These are phyloP conservation scores for Oryza nivara DNA, from an alignment of 176 grass and related monocot species.

Conservation along the genomic window DNA sequence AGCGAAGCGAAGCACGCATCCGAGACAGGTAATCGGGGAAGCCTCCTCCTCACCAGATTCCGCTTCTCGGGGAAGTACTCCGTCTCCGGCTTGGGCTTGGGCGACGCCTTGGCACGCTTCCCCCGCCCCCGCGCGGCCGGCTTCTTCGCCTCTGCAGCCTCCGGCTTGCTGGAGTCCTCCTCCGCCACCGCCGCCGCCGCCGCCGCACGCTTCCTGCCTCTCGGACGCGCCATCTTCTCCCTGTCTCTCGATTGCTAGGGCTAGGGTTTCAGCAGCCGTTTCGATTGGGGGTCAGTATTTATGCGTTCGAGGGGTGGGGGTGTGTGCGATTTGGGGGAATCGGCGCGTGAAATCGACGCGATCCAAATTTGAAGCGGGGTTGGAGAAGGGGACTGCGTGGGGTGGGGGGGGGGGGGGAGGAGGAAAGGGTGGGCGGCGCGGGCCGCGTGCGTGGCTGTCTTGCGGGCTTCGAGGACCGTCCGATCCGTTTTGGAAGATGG, in stretches of 20 bases:
- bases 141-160: slow-evolving; percentile 14
- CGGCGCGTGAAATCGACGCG: slow-evolving; percentile 56
- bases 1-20: background rate
- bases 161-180: slow-evolving; percentile 20
- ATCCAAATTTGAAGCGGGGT: slow-evolving; percentile 69
- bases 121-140: slow-evolving; percentile 17
- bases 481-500: background rate
- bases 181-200: slow-evolving; percentile 25
- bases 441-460: background rate
- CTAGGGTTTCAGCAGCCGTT: slow-evolving; percentile 43
- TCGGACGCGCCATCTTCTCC: slow-evolving; percentile 43
- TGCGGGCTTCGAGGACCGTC: slow-evolving; percentile 1
- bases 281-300: slow-evolving; percentile 16
- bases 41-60: slow-evolving; percentile 54
- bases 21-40: background rate
- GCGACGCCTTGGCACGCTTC: slow-evolving; percentile 40
- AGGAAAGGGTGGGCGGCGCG: background rate
- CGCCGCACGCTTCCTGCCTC: slow-evolving; percentile 48
- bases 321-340: slow-evolving; percentile 27
- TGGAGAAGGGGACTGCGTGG: too few species aligned
- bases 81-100: slow-evolving; percentile 55
- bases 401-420: too few species aligned
- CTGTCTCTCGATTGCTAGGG: slow-evolving; percentile 26
- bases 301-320: background rate
- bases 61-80: slow-evolving; percentile 66